Evolutionary conservation across 371 early-diverging fungal species (phyloP), one percentile per base, ranked within the genome.

Genomic region (Zancudomyces culisetae): DNA sequence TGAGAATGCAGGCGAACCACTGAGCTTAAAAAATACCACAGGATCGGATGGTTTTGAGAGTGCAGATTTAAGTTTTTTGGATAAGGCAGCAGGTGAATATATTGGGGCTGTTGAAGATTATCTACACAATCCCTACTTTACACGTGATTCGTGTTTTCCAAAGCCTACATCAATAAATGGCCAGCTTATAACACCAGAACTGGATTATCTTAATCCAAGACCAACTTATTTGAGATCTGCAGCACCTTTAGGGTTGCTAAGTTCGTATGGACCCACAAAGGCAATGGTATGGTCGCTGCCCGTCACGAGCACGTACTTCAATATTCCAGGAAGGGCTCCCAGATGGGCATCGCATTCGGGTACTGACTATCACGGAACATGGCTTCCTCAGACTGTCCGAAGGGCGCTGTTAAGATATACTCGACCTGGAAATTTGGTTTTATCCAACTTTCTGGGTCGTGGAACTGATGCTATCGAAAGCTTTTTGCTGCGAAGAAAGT

Each of bases 401-500:
- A 79, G 87, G 46, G 80, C 84, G 0, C 63, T 91, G 13, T 65
- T 79, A 28, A 73, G 83, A 43, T 83, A 81, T 55, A 88, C 92
- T 0, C 56, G 54, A 4, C 74, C 76, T 39, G 78, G 82, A 29
- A 86, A 83, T 24, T 73, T 77, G n/a, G 74, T 91, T 23, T 63
- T 91, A 45, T 87, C 88, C 20, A 91, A 89, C 55, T 91, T 91
- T 55, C 60, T 88, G 28, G 92, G 92, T 19, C 71, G 92, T 55
- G 91, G 91, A 55, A 88, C 92, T 1, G 92, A 91, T 60, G 87
- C 87, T 8, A 91, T 90, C n/a, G 92, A 91, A 59, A 77, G 81
- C 39, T 83, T 87, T 48, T 63, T 91, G 46, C 63, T 87, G 15
- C 74, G 79, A 54, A 69, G 92, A 70, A 76, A 77, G 59, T 87